Base-by-base conservation (phyloP, 208 protist genomes). In the Leishmania amazonensis region DNA sequence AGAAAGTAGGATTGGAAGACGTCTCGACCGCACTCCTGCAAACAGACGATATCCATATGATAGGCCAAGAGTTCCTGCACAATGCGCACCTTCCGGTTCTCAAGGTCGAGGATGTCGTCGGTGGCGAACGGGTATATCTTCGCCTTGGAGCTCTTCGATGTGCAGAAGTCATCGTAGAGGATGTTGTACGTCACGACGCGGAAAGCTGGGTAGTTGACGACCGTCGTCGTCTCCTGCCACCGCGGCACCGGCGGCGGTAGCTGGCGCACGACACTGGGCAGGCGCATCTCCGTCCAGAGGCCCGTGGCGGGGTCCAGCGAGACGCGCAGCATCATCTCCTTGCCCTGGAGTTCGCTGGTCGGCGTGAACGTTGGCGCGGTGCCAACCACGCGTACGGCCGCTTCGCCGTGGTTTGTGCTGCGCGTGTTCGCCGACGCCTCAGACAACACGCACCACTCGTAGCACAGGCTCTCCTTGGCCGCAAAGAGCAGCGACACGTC, bases 101-200 rank as follows among this genome's bases (percentile, higher is more conserved):
- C 85, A n/a, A 94, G 81, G 60, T 88, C 78, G 35, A 98, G 84
- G 15, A 95, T 75, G 35, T 93, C 93, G 35, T 95, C 91, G 31
- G 90, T 93, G 64, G 91, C 92, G 83, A 97, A 97, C 31, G 94
- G 93, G 81, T 98, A 98, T 73, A 98, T 96, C 68, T 88, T 82
- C 74, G 79, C 82, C 67, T 90, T 89, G 51, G 89, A 91, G 71
- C 79, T 76, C 67, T 85, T 89, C 11, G 88, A 91, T 15, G 85
- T 95, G 76, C 93, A 97, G 75, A 97, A 97, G 70, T 92, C 90
- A 75, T 98, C 96, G 83, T 97, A 91, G 11, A 98, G 90, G 11
- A 98, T 91, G 86, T 98, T 98, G 88, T 98, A 98, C 31, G 93
- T 91, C n/a, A 96, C 87, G 0, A 97, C 92, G 53, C 95, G 92